A percentile compares a stretch with the other conserved stretches of the same genome.
These are phyloP conservation scores for Vachellia pachyceras DNA, from an alignment of 306 rosid species.

Conservation along the genomic window DNA sequence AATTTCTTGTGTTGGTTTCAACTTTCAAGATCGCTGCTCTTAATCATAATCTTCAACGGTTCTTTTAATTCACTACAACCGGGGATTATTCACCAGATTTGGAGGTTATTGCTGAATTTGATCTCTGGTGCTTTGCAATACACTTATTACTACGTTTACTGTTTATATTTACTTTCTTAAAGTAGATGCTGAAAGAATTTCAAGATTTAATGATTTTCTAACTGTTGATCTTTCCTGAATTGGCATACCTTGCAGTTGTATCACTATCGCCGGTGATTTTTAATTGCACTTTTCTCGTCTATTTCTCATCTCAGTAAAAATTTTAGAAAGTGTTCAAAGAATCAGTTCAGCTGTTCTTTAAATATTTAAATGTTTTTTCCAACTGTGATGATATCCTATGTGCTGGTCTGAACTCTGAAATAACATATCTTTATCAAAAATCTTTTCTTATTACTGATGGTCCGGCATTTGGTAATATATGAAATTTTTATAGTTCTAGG, in stretches of 20 bases:
- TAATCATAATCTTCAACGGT: neutral
- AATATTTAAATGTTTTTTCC: neutral
- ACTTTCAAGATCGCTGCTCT: neutral
- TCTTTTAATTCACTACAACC: neutral
- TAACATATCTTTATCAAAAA: neutral
- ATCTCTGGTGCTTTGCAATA: conserved; percentile 3
- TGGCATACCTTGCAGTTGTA: neutral
- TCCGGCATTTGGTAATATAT: neutral
- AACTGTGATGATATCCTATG: neutral
- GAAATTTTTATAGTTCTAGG: neutral
- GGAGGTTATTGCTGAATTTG: neutral
- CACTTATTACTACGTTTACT: neutral
- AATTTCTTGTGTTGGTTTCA: neutral
- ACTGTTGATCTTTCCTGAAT: neutral
- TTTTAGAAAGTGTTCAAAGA: neutral
- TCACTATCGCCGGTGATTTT: neutral
- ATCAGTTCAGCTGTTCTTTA: neutral
- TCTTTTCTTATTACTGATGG: neutral
- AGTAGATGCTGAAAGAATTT: neutral
- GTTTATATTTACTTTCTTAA: neutral
- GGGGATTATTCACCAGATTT: neutral
- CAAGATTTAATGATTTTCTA: neutral
- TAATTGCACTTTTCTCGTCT: neutral
- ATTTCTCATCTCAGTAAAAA: neutral
- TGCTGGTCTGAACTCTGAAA: neutral